These are phyloP conservation scores for Botrytis tulipae DNA, from an alignment of 2,329 filamentous ascomycete genomes.

Conservation along the genomic window DNA sequence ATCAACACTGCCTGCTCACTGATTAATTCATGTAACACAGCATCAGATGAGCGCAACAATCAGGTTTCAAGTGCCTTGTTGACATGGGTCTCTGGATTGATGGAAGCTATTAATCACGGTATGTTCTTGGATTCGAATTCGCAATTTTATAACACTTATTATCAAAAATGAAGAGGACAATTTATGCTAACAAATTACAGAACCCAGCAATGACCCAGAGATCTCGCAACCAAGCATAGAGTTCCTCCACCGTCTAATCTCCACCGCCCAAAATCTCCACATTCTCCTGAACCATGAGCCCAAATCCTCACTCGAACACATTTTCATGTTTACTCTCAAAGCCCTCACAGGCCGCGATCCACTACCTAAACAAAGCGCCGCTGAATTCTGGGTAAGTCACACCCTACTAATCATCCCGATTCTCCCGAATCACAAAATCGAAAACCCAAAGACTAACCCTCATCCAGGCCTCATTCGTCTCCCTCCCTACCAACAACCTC, in stretches of 20 bases:
- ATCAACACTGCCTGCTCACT: slow-evolving; percentile 72
- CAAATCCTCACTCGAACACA: slow-evolving; percentile 56
- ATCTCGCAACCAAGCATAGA: slow-evolving; percentile 73
- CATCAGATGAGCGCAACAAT: slow-evolving; percentile 47
- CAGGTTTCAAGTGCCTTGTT: slow-evolving; percentile 53
- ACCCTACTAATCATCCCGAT: not conserved
- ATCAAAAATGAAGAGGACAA: not conserved
- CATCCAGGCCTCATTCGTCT: slow-evolving; percentile 52
- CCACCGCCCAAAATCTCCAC: slow-evolving; percentile 52
- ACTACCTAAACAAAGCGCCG: slow-evolving; percentile 70
- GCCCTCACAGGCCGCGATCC: slow-evolving; percentile 70
- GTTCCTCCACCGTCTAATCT: slow-evolving; percentile 62
- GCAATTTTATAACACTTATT: not conserved
- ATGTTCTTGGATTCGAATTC: slow-evolving; percentile 30
- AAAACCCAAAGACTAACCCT: slow-evolving; percentile 16
- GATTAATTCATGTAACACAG: slow-evolving; percentile 56
- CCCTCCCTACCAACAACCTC: slow-evolving; percentile 15
- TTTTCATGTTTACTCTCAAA: slow-evolving; percentile 70
- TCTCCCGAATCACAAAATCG: not conserved
- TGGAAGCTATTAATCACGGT: slow-evolving; percentile 59
- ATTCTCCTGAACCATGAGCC: slow-evolving; percentile 60
- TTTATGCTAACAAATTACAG: slow-evolving; percentile 34
- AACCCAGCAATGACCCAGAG: slow-evolving; percentile 65
- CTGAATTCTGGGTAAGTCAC: slow-evolving; percentile 67
- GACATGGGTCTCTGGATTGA: slow-evolving; percentile 60